phyloP scores from a whole-genome alignment of 768 basidiomycete species.

The Suillus bovinus region DNA sequence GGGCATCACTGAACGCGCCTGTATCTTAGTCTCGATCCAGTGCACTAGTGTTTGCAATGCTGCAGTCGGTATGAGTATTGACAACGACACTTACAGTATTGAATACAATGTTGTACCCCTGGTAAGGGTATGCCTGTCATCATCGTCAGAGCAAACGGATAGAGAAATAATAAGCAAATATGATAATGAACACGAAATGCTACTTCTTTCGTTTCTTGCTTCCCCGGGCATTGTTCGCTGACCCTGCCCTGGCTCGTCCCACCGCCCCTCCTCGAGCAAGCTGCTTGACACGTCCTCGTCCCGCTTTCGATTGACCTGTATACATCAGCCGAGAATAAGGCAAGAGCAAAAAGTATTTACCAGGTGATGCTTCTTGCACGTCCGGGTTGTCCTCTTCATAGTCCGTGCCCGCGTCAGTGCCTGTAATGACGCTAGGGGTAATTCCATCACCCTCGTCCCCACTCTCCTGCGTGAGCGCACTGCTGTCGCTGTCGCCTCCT shows the following conservation, averaged over 20 bases:
- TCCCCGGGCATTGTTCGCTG: slow-evolving; percentile 21
- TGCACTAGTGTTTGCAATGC: background rate
- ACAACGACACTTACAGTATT: background rate
- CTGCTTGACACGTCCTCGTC: slow-evolving; percentile 29
- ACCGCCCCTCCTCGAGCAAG: slow-evolving; percentile 23
- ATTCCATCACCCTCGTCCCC: slow-evolving; percentile 66
- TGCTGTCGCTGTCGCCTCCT: slow-evolving; percentile 82
- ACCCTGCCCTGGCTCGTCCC: slow-evolving; percentile 30
- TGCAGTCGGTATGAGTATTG: background rate
- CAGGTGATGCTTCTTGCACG: slow-evolving; percentile 57
- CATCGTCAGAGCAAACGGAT: background rate
- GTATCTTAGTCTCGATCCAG: background rate
- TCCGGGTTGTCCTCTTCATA: slow-evolving; percentile 70
- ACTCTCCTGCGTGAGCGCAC: slow-evolving; percentile 80
- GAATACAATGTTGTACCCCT: background rate
- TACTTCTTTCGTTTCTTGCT: slow-evolving; percentile 36
- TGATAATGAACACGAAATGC: slow-evolving; percentile 4
- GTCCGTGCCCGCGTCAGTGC: slow-evolving; percentile 70
- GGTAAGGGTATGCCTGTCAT: background rate
- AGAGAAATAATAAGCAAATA: background rate
- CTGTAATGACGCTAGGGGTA: slow-evolving; percentile 66
- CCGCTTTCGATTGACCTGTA: slow-evolving; percentile 20
- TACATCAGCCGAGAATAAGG: slow-evolving; percentile 17
- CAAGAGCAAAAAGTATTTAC: slow-evolving; percentile 37
- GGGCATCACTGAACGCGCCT: background rate